Conservation (phyloP, 164 flowering plant species). For the Nymphaea thermarum region DNA sequence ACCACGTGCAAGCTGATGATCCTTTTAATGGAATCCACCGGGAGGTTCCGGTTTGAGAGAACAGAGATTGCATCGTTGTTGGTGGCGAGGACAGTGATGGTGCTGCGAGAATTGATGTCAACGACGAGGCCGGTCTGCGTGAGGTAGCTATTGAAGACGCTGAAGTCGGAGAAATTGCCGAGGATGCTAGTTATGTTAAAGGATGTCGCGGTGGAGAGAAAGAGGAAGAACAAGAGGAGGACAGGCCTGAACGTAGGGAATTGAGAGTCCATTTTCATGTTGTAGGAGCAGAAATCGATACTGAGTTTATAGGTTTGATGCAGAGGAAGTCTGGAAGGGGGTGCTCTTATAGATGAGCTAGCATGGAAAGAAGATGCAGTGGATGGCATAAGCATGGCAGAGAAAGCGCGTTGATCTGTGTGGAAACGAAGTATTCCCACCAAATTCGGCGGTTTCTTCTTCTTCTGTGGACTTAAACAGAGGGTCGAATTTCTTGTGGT, state of each 20-base stretch:
- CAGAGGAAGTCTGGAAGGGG: not conserved
- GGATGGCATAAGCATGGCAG: too few species aligned
- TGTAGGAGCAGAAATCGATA: too few species aligned
- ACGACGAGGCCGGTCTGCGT: conserved; percentile 25
- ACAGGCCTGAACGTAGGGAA: not conserved
- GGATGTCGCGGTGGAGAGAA: conserved; percentile 18
- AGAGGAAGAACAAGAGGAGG: conserved; percentile 12
- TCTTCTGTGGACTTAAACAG: too few species aligned
- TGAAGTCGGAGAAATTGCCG: conserved; percentile 27
- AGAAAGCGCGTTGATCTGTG: too few species aligned
- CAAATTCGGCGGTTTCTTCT: too few species aligned
- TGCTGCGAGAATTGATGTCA: conserved; percentile 37
- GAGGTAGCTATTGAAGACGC: conserved; percentile 39
- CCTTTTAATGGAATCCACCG: conserved; percentile 17
- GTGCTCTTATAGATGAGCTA: not conserved
- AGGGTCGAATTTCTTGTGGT: too few species aligned
- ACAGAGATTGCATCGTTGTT: conserved; percentile 20
- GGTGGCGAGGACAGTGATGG: conserved; percentile 63
- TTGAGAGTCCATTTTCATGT: too few species aligned
- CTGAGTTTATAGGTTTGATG: too few species aligned
- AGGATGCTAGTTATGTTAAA: conserved; percentile 61
- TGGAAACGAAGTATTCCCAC: too few species aligned
- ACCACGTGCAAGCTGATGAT: conserved; percentile 44
- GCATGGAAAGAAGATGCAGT: too few species aligned
- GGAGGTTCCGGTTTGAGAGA: conserved; percentile 14